These are phyloP conservation scores for Astragalus glycyphyllos DNA, from an alignment of 306 rosid genomes.

Conservation along the genomic window DNA sequence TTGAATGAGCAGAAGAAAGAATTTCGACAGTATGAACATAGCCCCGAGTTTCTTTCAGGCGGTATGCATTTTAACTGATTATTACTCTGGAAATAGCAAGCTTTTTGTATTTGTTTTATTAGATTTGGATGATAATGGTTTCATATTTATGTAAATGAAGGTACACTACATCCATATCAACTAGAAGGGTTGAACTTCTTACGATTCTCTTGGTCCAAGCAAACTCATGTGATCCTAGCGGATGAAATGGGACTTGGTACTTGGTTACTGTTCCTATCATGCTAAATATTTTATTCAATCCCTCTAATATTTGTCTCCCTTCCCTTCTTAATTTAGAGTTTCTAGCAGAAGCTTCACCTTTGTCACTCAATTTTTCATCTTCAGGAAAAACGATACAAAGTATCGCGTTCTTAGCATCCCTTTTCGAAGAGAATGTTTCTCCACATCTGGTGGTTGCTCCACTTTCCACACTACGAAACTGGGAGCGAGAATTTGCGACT, in stretches of 20 bases:
- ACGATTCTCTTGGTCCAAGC: constrained; percentile 97
- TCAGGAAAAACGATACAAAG: constrained; percentile 98
- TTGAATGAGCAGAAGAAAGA: constrained; percentile 71
- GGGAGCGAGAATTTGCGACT: constrained; percentile 97
- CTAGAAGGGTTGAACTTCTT: constrained; percentile 98
- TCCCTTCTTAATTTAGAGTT: constrained; percentile 22
- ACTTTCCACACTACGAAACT: constrained; percentile 89
- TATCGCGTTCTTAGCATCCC: constrained; percentile 95
- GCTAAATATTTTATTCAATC: constrained; percentile 36
- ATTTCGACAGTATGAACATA: constrained; percentile 83
- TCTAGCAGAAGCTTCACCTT: constrained; percentile 22
- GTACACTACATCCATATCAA: constrained; percentile 92
- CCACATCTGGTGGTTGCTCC: constrained; percentile 99
- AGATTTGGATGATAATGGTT: constrained; percentile 43
- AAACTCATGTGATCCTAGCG: constrained; percentile 97
- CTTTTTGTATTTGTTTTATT: constrained; percentile 18
- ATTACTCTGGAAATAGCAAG: constrained; percentile 29
- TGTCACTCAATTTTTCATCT: constrained; percentile 41
- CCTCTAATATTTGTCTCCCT: constrained; percentile 17
- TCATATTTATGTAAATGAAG: constrained; percentile 56
- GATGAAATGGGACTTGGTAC: constrained; percentile 99
- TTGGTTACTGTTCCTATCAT: constrained; percentile 40
- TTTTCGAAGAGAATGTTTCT: constrained; percentile 63
- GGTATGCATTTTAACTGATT: constrained; percentile 53
- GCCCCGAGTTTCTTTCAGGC: constrained; percentile 87